Conservation (phyloP, 805 yeast genomes). For the Citeromyces matritensis region DNA sequence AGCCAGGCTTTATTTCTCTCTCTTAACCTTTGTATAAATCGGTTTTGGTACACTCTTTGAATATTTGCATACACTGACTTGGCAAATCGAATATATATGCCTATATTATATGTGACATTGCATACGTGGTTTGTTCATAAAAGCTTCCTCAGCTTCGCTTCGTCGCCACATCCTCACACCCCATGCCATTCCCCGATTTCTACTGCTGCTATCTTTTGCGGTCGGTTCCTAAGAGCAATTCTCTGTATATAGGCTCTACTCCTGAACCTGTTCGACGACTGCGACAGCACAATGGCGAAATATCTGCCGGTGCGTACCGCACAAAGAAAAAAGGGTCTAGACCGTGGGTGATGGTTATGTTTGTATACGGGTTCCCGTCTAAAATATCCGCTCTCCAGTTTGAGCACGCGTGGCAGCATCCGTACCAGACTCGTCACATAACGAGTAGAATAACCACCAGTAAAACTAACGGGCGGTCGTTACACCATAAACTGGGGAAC, state of each 20-base stretch:
- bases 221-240: conserved; percentile 37
- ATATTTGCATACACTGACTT: no score
- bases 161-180: no score
- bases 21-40: no score
- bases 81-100: no score
- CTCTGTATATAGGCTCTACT: conserved; percentile 71
- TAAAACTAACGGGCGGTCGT: conserved; percentile 20
- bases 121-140: no score
- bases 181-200: no score
- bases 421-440: conserved; percentile 50
- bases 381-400: conserved; percentile 60
- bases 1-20: no score
- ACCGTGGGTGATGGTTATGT: conserved; percentile 60
- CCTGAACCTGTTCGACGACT: conserved; percentile 58
- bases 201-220: conserved; percentile 63
- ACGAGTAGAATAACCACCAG: conserved; percentile 19
- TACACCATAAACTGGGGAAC: conserved; percentile 32
- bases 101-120: no score
- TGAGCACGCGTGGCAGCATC: conserved; percentile 79
- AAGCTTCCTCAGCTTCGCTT: no score
- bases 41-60: no score
- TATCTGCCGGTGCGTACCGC: conserved; percentile 43
- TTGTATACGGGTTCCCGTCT: conserved; percentile 62
- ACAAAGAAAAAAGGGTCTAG: conserved; percentile 42
- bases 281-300: conserved; percentile 67